These are phyloP conservation scores for Wickerhamomyces queroliae DNA, from an alignment of 805 yeast species.

Conservation along the genomic window DNA sequence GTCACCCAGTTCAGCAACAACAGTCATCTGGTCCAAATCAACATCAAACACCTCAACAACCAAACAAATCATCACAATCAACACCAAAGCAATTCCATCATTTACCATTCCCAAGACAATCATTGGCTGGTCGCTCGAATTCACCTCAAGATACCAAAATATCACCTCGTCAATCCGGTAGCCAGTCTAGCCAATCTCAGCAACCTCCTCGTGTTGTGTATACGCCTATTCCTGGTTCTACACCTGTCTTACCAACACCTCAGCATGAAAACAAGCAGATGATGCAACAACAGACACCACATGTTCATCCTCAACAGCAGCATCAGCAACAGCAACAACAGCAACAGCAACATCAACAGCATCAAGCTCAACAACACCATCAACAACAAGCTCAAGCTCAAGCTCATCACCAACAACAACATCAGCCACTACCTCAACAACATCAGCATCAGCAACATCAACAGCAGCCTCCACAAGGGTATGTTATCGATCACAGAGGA, in stretches of 20 bases:
- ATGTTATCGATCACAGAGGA: neutral
- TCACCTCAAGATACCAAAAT: constrained; percentile 8
- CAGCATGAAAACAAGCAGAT: constrained; percentile 20
- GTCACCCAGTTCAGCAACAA: constrained; percentile 5
- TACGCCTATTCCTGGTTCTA: constrained; percentile 7
- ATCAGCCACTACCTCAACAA: constrained; percentile 1
- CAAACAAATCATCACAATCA: neutral
- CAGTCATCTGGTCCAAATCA: constrained; percentile 12
- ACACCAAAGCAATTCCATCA: constrained; percentile 20
- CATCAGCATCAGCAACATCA: constrained; percentile 3
- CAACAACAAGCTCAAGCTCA: constrained; percentile 7
- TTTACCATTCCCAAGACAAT: constrained; percentile 19
- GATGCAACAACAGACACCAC: constrained; percentile 9
- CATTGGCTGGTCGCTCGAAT: constrained; percentile 11
- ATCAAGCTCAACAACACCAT: neutral
- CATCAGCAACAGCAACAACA: constrained; percentile 9
- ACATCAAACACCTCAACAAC: constrained; percentile 12
- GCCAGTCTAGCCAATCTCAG: neutral
- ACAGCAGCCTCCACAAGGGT: constrained; percentile 3
- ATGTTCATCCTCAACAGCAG: constrained; percentile 10
- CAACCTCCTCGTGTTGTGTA: neutral
- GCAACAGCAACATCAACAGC: constrained; percentile 1
- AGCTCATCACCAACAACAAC: constrained; percentile 8
- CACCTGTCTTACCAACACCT: constrained; percentile 20
- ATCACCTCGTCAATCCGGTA: neutral